These are phyloP conservation scores for Yamadazyma diddensiae DNA, from an alignment of 1,139 yeast genomes.

Conservation along the genomic window DNA sequence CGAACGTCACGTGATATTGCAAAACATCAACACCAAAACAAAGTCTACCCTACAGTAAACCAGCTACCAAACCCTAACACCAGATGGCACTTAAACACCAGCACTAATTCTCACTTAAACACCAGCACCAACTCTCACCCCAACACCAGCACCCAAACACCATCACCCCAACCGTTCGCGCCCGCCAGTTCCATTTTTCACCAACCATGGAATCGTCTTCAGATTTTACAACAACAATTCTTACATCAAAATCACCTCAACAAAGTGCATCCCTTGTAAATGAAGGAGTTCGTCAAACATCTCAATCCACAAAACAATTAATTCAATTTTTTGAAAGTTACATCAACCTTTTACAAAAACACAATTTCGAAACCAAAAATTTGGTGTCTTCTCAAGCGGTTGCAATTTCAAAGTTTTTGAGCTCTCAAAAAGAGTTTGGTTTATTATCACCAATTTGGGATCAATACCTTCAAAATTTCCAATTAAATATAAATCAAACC, in stretches of 20 bases:
- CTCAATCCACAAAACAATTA: slow-evolving; percentile 31
- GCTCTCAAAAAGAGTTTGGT: slow-evolving; percentile 48
- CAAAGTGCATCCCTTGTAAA: slow-evolving; percentile 43
- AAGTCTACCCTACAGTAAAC: too few relatives aligned
- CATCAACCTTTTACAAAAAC: slow-evolving; percentile 45
- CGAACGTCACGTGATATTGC: too few relatives aligned
- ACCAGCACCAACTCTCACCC: too few relatives aligned
- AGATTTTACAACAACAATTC: slow-evolving; percentile 36
- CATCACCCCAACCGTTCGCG: too few relatives aligned
- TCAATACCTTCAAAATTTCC: slow-evolving; percentile 49
- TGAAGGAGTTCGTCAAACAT: slow-evolving; percentile 26
- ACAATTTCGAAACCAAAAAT: slow-evolving; percentile 49
- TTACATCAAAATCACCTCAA: slow-evolving; percentile 42
- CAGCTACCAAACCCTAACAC: too few relatives aligned
- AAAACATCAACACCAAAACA: too few relatives aligned
- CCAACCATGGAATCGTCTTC: too few relatives aligned
- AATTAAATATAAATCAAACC: slow-evolving; percentile 51
- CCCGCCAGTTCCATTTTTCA: too few relatives aligned
- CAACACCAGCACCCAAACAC: too few relatives aligned
- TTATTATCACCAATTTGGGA: slow-evolving; percentile 57
- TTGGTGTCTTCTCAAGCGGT: slow-evolving; percentile 35
- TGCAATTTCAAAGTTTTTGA: slow-evolving; percentile 18
- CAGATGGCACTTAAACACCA: too few relatives aligned
- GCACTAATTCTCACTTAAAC: too few relatives aligned
- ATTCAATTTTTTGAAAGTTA: slow-evolving; percentile 56